Percentiles rank a stretch among this genome's conserved stretches.
Evolutionary conservation across 257 asterid species (phyloP).

Genomic region (Fraxinus pennsylvanica): DNA sequence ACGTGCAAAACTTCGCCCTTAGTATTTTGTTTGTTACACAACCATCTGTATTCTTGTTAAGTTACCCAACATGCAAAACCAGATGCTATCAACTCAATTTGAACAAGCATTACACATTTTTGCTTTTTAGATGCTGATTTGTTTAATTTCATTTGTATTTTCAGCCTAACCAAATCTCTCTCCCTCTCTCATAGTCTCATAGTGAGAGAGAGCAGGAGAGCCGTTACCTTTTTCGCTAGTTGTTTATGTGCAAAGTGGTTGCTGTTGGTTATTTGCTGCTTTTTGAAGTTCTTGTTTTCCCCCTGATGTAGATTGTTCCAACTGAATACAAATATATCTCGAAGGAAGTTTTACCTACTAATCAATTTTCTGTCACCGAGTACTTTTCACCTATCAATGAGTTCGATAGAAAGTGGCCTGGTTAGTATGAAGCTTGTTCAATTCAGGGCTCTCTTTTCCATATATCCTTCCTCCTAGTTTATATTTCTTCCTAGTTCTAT

Average conservation of each 20-base stretch:
- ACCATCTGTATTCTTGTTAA: not conserved
- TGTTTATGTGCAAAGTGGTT: slow-evolving; percentile 8
- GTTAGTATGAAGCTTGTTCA: slow-evolving; percentile 40
- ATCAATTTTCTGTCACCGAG: slow-evolving; percentile 94
- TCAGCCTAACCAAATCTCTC: not conserved
- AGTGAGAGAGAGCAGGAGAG: slow-evolving; percentile 11
- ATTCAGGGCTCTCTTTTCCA: slow-evolving; percentile 11
- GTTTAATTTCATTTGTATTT: not conserved
- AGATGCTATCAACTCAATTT: not conserved
- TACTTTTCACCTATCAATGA: slow-evolving; percentile 84
- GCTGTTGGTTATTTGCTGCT: slow-evolving; percentile 5
- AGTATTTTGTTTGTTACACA: not conserved
- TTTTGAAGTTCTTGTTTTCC: slow-evolving; percentile 25
- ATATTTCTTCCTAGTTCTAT: not conserved
- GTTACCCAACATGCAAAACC: not conserved
- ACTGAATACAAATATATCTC: slow-evolving; percentile 88
- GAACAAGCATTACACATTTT: not conserved
- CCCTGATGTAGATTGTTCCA: slow-evolving; percentile 76
- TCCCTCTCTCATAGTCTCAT: not conserved
- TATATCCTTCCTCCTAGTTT: not conserved
- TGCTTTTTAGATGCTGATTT: not conserved
- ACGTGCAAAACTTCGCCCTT: not conserved
- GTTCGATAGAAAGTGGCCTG: slow-evolving; percentile 86
- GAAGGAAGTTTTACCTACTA: slow-evolving; percentile 80
- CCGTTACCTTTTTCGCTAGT: not conserved